Conservation (phyloP, 331 rosid species). For the Dryas integrifolia region DNA sequence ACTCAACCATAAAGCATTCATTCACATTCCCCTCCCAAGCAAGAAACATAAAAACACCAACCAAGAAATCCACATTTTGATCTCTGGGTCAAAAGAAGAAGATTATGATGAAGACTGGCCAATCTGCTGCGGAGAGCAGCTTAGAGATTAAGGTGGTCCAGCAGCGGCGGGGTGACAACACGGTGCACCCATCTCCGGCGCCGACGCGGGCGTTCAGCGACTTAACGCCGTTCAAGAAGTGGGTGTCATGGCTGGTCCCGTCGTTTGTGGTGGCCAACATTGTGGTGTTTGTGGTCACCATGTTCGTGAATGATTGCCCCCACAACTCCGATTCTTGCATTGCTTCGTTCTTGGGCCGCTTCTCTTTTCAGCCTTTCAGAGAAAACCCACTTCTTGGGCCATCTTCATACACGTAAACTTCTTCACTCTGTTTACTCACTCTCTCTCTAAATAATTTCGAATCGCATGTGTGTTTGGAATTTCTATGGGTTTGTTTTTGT, state of each 20-base stretch:
- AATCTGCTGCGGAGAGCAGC: constrained; percentile 19
- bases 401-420: constrained; percentile 71
- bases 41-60: neutral
- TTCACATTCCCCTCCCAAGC: constrained; percentile 9
- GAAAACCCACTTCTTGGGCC: constrained; percentile 94
- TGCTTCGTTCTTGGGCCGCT: constrained; percentile 65
- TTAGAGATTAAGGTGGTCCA: constrained; percentile 43
- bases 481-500: neutral
- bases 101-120: constrained; percentile 33
- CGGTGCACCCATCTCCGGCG: constrained; percentile 7
- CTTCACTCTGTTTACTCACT: constrained; percentile 12
- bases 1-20: neutral
- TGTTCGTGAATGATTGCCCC: constrained; percentile 80
- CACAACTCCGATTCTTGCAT: constrained; percentile 51
- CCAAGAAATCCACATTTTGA: constrained; percentile 13
- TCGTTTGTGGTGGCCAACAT: constrained; percentile 64
- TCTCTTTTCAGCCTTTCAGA: constrained; percentile 82
- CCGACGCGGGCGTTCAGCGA: constrained; percentile 4
- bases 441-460: constrained; percentile 8
- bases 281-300: constrained; percentile 48
- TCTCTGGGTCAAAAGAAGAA: neutral
- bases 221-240: constrained; percentile 51
- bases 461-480: neutral
- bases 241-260: constrained; percentile 89
- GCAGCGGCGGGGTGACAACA: constrained; percentile 25